phyloP scores from a whole-genome alignment of 768 basidiomycete genomes.

The Porphyrellus cyaneotinctus region DNA sequence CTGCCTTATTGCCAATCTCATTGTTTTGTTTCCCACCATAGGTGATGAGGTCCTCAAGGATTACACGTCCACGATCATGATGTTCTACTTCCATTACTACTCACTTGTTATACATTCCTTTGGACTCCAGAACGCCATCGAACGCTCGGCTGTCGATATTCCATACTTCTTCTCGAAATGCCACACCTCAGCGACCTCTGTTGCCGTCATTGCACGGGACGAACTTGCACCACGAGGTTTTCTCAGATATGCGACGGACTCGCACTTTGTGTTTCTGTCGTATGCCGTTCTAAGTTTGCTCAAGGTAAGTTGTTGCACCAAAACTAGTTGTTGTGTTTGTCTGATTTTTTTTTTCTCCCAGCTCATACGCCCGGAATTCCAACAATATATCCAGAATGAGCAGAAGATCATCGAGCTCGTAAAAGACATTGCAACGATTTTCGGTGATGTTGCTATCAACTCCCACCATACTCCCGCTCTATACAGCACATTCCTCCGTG shows the following conservation, averaged over 20 bases:
- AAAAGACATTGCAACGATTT: slow-evolving; percentile 74
- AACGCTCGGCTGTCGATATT: slow-evolving; percentile 65
- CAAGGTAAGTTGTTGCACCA: slow-evolving; percentile 54
- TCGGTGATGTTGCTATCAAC: slow-evolving; percentile 76
- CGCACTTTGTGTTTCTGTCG: slow-evolving; percentile 86
- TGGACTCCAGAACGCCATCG: slow-evolving; percentile 93
- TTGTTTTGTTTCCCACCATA: slow-evolving; percentile 6
- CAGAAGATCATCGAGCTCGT: slow-evolving; percentile 66
- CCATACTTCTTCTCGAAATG: slow-evolving; percentile 83
- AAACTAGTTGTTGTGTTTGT: not conserved
- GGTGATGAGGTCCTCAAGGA: slow-evolving; percentile 28
- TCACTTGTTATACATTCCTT: slow-evolving; percentile 92
- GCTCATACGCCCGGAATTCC: slow-evolving; percentile 84
- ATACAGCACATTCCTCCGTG: slow-evolving; percentile 79
- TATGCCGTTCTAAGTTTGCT: slow-evolving; percentile 90
- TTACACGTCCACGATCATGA: slow-evolving; percentile 32
- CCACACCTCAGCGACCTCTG: slow-evolving; percentile 65
- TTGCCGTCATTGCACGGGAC: slow-evolving; percentile 72
- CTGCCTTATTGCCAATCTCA: not conserved
- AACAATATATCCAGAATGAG: slow-evolving; percentile 69
- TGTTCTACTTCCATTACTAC: slow-evolving; percentile 83
- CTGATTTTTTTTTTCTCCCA: slow-evolving; percentile 33
- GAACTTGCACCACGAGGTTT: slow-evolving; percentile 72
- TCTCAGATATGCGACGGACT: slow-evolving; percentile 83
- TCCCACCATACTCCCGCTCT: slow-evolving; percentile 85